Base-by-base conservation (phyloP, 169 alveolate species). In the Plasmodium knowlesi region DNA sequence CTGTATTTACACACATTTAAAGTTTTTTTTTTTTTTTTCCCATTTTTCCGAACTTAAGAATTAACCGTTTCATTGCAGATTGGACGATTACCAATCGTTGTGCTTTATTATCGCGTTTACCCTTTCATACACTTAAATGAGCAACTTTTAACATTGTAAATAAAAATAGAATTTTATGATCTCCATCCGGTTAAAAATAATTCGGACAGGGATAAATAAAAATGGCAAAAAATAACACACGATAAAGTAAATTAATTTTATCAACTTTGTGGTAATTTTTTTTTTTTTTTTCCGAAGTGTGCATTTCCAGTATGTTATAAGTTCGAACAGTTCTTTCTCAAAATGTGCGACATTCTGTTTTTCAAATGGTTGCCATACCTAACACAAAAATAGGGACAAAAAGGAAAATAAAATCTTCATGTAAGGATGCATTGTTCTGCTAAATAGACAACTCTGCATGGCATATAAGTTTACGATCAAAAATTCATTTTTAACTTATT, bases 271-370 rank as follows among this genome's bases (percentile, higher is more conserved):
- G 22, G 41, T 46, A 14, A 80, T 80, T 43, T 80, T 80, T 57
- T 84, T 84, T 22, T 70, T 84, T 71, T 22, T 84, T 57, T 84
- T 84, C 30, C 32, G 32, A 76, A 70, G 78, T 85, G 93, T 74
- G 93, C 85, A 85, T 70, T 85, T 85, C 50, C 50, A 84, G 85
- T 85, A 84, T 73, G 37, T 85, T 74, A 85, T 54, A 85, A 4
- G 32, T 85, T 2, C 53, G 79, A 73, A 85, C 19, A 50, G 46
- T 73, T 73, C 71, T 73, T 85, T 61, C 81, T 30, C 16, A 76
- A 85, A 74, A 74, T 74, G 34, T 67, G 39, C 82, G 81, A 85
- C 86, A 73, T 85, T 32, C 54, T 43, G 73, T 61, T 85, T 67
- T 74, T 22, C 50, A 46, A 78, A 78, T 37, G 32, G 50, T 37